Conservation (phyloP, 345 rosid species). For the Eucalyptus grandis region DNA sequence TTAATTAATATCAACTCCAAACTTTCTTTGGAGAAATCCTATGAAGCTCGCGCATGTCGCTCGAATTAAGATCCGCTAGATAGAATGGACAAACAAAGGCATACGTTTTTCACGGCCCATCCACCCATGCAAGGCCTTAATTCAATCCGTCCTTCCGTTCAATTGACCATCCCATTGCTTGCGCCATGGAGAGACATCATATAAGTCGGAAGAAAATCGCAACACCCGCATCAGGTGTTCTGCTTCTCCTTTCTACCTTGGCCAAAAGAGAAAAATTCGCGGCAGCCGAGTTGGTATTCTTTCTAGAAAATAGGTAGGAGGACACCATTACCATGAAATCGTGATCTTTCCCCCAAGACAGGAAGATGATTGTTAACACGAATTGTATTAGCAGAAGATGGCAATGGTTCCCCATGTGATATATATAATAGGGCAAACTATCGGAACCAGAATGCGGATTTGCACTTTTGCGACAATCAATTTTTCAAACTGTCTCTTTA, state of each 20-base stretch:
- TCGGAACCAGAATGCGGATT: neutral
- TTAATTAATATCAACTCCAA: neutral
- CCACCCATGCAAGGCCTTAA: neutral
- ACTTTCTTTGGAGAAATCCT: neutral
- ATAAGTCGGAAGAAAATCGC: neutral
- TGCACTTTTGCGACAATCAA: neutral
- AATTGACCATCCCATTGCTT: neutral
- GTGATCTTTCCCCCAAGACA: neutral
- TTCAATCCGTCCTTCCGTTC: neutral
- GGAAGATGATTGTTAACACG: neutral
- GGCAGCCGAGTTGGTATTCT: neutral
- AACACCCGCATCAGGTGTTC: neutral
- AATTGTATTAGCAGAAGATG: neutral
- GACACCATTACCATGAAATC: neutral
- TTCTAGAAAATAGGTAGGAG: neutral
- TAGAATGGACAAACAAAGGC: neutral
- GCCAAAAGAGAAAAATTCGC: neutral
- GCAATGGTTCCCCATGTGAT: neutral
- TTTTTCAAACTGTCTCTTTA: neutral
- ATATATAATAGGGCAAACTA: neutral
- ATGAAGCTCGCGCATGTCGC: neutral
- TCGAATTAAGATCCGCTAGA: neutral
- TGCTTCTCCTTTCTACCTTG: neutral
- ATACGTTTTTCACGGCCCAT: neutral
- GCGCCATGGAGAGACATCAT: neutral